These are phyloP conservation scores for Rhododendron williamsianum DNA, from an alignment of 148 eudicot species.

Conservation along the genomic window DNA sequence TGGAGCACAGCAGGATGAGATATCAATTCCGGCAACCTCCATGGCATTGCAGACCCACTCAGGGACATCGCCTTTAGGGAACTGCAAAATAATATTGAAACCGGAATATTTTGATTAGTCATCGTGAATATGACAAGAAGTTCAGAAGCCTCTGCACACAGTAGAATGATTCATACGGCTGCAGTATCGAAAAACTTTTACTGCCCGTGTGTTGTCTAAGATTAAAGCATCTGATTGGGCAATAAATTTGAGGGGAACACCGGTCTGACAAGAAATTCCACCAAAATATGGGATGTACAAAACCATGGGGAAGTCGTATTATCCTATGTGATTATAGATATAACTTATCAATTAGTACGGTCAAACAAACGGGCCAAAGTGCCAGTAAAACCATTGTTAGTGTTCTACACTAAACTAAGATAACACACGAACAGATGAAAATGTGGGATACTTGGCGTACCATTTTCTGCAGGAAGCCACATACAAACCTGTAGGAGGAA, in stretches of 20 bases:
- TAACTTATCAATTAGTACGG: not conserved
- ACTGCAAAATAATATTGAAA: slow-evolving; percentile 29
- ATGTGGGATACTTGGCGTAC: slow-evolving; percentile 24
- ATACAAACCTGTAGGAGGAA: slow-evolving; percentile 59
- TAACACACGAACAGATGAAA: not conserved
- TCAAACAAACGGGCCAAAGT: not conserved
- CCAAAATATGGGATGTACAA: not conserved
- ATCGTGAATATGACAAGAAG: not conserved
- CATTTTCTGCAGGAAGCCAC: slow-evolving; percentile 72
- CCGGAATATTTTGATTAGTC: not conserved
- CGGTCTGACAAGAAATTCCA: not conserved
- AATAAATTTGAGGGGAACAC: not conserved
- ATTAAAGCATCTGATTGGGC: not conserved
- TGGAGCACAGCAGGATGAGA: slow-evolving; percentile 55
- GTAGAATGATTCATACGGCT: not conserved
- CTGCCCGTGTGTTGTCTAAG: not conserved
- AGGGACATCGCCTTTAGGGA: slow-evolving; percentile 81
- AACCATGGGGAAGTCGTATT: not conserved
- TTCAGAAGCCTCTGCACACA: not conserved
- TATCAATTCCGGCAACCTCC: slow-evolving; percentile 84
- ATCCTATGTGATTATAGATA: not conserved
- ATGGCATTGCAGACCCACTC: slow-evolving; percentile 89
- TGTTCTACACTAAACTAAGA: not conserved
- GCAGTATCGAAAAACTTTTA: not conserved
- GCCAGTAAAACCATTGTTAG: not conserved